These are phyloP conservation scores for Candida yuanshanica DNA, from an alignment of 805 yeast species.

Conservation along the genomic window DNA sequence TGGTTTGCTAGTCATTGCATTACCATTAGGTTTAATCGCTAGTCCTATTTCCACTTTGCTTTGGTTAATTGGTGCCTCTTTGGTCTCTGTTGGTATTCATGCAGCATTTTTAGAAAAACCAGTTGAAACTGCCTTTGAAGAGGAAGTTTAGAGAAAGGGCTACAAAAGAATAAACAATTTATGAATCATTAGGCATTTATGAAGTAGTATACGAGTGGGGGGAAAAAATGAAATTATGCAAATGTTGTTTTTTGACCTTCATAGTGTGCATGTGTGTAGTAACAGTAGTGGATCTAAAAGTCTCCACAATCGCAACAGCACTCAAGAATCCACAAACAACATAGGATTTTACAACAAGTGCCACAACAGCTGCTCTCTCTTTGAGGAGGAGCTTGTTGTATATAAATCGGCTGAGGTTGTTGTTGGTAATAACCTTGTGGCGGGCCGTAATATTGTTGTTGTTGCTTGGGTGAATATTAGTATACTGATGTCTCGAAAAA, in stretches of 20 bases:
- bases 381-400: slow-evolving; percentile 24
- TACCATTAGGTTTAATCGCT: slow-evolving; percentile 82
- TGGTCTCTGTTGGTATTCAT: slow-evolving; percentile 72
- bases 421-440: slow-evolving; percentile 11
- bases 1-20: slow-evolving; percentile 64
- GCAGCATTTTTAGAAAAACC: slow-evolving; percentile 94
- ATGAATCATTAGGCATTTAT: too few species aligned
- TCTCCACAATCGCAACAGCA: slow-evolving; percentile 20
- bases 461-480: slow-evolving; percentile 13
- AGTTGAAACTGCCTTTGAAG: slow-evolving; percentile 89
- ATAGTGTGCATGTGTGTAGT: too few species aligned
- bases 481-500: neutral
- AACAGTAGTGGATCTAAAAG: too few species aligned
- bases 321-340: slow-evolving; percentile 29
- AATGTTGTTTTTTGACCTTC: too few species aligned
- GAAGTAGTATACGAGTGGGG: neutral
- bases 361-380: slow-evolving; percentile 24
- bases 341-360: slow-evolving; percentile 24
- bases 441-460: slow-evolving; percentile 22
- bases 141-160: slow-evolving; percentile 34
- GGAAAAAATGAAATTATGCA: neutral
- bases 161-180: neutral
- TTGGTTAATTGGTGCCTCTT: slow-evolving; percentile 89
- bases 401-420: slow-evolving; percentile 22
- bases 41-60: slow-evolving; percentile 84